These are phyloP conservation scores for Tricholomella constricta DNA, from an alignment of 768 basidiomycete species.

Conservation along the genomic window DNA sequence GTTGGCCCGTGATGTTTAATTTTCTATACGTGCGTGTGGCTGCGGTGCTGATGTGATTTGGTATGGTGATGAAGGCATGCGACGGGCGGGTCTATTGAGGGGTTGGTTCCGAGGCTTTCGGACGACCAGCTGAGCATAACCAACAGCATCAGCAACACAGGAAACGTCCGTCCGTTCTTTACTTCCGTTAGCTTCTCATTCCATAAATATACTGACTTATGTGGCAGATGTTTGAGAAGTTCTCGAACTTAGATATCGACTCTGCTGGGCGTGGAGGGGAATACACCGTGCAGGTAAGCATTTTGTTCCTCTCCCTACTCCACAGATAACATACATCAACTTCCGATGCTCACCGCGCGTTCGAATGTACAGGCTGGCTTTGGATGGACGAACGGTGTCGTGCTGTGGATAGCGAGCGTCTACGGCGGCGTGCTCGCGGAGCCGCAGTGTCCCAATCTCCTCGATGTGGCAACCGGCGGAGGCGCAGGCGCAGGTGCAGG, in stretches of 20 bases:
- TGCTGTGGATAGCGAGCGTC: conserved; percentile 71
- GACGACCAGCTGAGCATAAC: conserved; percentile 71
- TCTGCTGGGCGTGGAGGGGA: conserved; percentile 82
- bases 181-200: conserved; percentile 1
- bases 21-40: no score
- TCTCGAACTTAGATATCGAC: conserved; percentile 76
- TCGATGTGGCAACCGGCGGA: conserved; percentile 30
- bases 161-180: conserved; percentile 55
- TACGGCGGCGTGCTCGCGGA: conserved; percentile 62
- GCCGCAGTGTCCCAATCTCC: conserved; percentile 62
- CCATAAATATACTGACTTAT: background rate
- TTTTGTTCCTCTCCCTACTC: conserved; percentile 21
- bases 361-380: conserved; percentile 59
- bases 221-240: conserved; percentile 86
- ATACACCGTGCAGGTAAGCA: conserved; percentile 78
- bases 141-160: conserved; percentile 63
- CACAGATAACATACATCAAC: no score
- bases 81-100: conserved; percentile 83
- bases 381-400: conserved; percentile 87
- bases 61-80: conserved; percentile 55
- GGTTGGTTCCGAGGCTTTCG: conserved; percentile 68
- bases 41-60: background rate
- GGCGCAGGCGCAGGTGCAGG: no score
- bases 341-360: background rate
- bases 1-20: conserved; percentile 19